Evolutionary conservation across 2,329 filamentous ascomycete species (phyloP).

Genomic region (Colletotrichum ledebouriae): DNA sequence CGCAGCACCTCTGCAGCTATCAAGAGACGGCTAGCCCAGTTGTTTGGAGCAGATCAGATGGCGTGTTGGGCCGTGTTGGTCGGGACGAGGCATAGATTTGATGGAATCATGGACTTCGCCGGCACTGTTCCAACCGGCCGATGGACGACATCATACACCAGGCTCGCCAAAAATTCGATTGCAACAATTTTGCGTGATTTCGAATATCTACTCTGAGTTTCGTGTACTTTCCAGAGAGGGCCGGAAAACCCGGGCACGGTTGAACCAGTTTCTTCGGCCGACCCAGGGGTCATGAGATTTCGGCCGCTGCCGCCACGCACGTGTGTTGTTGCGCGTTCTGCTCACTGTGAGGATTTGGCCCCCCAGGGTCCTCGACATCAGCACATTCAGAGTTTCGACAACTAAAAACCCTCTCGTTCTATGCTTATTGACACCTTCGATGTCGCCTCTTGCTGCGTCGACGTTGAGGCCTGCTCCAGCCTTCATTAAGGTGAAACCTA

Average conservation of each 20-base stretch:
- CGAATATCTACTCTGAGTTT: not conserved
- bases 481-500: slow-evolving; percentile 17
- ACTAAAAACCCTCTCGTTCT: not conserved
- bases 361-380: no score
- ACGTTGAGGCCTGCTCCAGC: not conserved
- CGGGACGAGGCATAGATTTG: not conserved
- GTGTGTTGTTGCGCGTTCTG: not conserved
- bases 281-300: not conserved
- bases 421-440: not conserved
- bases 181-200: not conserved
- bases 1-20: no score
- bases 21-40: slow-evolving; percentile 21
- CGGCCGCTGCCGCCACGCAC: slow-evolving; percentile 11
- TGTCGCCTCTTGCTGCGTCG: rapidly evolving
- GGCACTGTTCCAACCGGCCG: not conserved
- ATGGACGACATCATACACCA: not conserved
- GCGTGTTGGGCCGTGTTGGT: slow-evolving; percentile 2
- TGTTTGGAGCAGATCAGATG: slow-evolving; percentile 14
- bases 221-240: not conserved
- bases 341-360: not conserved
- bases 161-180: no score
- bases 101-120: slow-evolving; percentile 32
- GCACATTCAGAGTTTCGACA: no score
- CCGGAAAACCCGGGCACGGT: not conserved
- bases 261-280: not conserved